Evolutionary conservation across 495 filamentous ascomycete species (phyloP).

Genomic region (Ascodesmis nigricans): DNA sequence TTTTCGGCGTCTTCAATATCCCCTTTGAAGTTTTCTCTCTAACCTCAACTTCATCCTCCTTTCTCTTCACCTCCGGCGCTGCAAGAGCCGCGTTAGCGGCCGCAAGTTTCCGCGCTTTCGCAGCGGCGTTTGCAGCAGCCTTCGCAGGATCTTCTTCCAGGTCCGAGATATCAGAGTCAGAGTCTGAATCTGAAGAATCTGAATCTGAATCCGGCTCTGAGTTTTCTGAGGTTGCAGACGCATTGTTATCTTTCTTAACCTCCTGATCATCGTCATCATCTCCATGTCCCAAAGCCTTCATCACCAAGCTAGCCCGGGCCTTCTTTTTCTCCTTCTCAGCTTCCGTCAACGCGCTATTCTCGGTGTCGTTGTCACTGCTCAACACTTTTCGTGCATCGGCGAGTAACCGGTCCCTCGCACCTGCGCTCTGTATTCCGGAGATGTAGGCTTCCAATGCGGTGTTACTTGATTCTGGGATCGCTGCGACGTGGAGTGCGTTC

Average conservation of each 20-base stretch:
- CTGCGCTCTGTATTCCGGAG: slow-evolving; percentile 13
- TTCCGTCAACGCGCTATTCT: slow-evolving; percentile 8
- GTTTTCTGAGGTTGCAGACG: too few species aligned
- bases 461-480: slow-evolving; percentile 7
- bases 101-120: too few species aligned
- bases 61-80: too few species aligned
- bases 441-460: slow-evolving; percentile 15
- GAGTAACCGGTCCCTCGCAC: slow-evolving; percentile 14
- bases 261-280: slow-evolving; percentile 10
- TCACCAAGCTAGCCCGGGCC: slow-evolving; percentile 20
- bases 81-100: too few species aligned
- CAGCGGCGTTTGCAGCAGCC: too few species aligned
- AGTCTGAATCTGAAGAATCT: too few species aligned
- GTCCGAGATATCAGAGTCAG: too few species aligned
- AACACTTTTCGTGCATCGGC: slow-evolving; percentile 14
- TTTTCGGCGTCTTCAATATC: too few species aligned
- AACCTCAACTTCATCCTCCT: too few species aligned
- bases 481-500: slow-evolving; percentile 9
- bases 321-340: slow-evolving; percentile 2
- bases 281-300: slow-evolving; percentile 16
- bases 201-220: too few species aligned
- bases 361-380: slow-evolving; percentile 8
- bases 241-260: slow-evolving; percentile 6
- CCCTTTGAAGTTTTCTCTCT: too few species aligned
- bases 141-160: too few species aligned